Conservation (phyloP, 805 yeast species). For the Metahyphopichia silvanorum region DNA sequence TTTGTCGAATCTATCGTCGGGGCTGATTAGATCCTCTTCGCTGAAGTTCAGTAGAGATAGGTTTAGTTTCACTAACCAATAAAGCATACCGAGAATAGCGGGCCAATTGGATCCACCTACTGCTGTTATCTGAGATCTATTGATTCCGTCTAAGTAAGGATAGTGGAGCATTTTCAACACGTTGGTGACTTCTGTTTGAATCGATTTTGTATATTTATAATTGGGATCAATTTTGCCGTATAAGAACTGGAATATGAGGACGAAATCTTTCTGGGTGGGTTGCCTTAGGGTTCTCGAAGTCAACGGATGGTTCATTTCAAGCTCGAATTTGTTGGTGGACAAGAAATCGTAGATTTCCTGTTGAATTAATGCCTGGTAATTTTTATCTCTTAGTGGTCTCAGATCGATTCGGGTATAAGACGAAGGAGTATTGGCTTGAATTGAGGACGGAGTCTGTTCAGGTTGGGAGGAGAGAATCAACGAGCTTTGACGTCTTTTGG, state of each 20-base stretch:
- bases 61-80: slow-evolving; percentile 72
- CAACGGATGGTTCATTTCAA: slow-evolving; percentile 69
- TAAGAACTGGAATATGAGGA: slow-evolving; percentile 72
- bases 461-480: slow-evolving; percentile 6
- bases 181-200: slow-evolving; percentile 73
- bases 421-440: slow-evolving; percentile 4
- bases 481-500: slow-evolving; percentile 21
- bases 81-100: slow-evolving; percentile 71
- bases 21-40: slow-evolving; percentile 24
- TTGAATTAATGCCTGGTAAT: slow-evolving; percentile 62
- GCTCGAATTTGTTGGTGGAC: slow-evolving; percentile 61
- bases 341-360: slow-evolving; percentile 68
- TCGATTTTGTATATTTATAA: slow-evolving; percentile 60
- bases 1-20: slow-evolving; percentile 47
- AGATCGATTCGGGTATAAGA: slow-evolving; percentile 44
- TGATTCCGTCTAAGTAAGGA: slow-evolving; percentile 77
- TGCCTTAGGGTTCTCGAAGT: slow-evolving; percentile 59
- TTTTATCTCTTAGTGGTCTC: slow-evolving; percentile 73
- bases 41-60: slow-evolving; percentile 25
- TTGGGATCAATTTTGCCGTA: slow-evolving; percentile 79
- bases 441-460: slow-evolving; percentile 9
- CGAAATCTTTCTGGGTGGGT: slow-evolving; percentile 89
- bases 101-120: slow-evolving; percentile 93
- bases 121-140: slow-evolving; percentile 82
- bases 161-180: slow-evolving; percentile 64